Conservation (phyloP, 768 basidiomycete genomes). For the Boletales sp. region DNA sequence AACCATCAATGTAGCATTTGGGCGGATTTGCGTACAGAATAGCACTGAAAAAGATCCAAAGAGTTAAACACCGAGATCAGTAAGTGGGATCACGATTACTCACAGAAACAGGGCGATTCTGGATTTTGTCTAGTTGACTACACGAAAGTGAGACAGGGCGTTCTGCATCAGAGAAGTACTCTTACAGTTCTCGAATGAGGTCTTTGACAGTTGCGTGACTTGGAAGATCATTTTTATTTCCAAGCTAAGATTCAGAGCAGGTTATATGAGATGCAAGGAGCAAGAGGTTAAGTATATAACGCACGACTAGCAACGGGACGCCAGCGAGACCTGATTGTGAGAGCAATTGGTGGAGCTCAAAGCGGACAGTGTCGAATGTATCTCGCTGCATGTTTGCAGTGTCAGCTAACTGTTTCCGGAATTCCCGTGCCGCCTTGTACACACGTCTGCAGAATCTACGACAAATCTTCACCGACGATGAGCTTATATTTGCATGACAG, state of each 20-base stretch:
- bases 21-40: slow-evolving; percentile 55
- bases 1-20: background rate
- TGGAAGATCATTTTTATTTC: slow-evolving; percentile 90
- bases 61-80: background rate
- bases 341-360: slow-evolving; percentile 80
- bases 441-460: slow-evolving; percentile 86
- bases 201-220: slow-evolving; percentile 78
- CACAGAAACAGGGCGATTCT: slow-evolving; percentile 82
- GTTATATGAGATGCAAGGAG: background rate
- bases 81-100: slow-evolving; percentile 28
- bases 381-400: slow-evolving; percentile 47
- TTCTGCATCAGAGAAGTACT: background rate
- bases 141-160: slow-evolving; percentile 24
- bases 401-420: slow-evolving; percentile 1
- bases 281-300: slow-evolving; percentile 24
- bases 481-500: slow-evolving; percentile 9
- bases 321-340: slow-evolving; percentile 59
- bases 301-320: slow-evolving; percentile 79
- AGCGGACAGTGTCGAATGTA: slow-evolving; percentile 78
- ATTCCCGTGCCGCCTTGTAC: slow-evolving; percentile 23
- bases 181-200: slow-evolving; percentile 74
- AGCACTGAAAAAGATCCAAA: slow-evolving; percentile 48
- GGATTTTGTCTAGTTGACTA: slow-evolving; percentile 69
- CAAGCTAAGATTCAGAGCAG: slow-evolving; percentile 47
- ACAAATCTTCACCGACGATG: slow-evolving; percentile 62